These are phyloP conservation scores for Monilinia vaccinii-corymbosi DNA, from an alignment of 2,329 filamentous ascomycete species.

Conservation along the genomic window DNA sequence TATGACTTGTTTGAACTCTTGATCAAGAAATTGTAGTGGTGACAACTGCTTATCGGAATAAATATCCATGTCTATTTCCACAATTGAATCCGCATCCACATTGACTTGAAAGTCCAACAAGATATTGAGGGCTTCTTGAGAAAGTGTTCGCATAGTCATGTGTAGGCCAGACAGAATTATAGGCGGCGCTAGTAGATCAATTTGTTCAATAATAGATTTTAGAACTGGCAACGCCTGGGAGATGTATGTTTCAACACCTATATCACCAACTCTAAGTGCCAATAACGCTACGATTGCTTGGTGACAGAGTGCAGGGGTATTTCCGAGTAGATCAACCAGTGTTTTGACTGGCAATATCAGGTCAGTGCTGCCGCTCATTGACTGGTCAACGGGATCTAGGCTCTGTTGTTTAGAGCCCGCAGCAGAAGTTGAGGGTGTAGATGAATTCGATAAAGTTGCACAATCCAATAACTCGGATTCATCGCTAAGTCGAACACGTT, in stretches of 20 bases:
- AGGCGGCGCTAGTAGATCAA: not conserved
- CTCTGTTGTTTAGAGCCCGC: not conserved
- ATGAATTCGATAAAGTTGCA: not conserved
- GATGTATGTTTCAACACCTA: not conserved
- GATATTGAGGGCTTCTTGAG: not conserved
- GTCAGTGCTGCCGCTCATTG: not conserved
- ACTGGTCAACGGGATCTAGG: not conserved
- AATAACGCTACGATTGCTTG: not conserved
- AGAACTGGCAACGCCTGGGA: not conserved
- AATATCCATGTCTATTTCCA: not conserved
- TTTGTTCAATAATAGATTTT: not conserved
- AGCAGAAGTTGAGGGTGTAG: not conserved
- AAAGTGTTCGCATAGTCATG: not conserved
- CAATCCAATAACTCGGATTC: not conserved
- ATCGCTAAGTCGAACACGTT: conserved; percentile 15
- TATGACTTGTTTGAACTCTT: not conserved
- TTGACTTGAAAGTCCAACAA: not conserved
- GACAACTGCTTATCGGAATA: not conserved
- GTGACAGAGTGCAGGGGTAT: not conserved
- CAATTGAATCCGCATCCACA: not conserved
- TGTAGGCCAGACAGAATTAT: not conserved
- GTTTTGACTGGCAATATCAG: not conserved
- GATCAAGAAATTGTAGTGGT: not conserved
- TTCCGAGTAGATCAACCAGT: not conserved
- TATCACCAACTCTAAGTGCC: not conserved